Conservation (phyloP, 768 basidiomycete species). For the Collybia nuda region DNA sequence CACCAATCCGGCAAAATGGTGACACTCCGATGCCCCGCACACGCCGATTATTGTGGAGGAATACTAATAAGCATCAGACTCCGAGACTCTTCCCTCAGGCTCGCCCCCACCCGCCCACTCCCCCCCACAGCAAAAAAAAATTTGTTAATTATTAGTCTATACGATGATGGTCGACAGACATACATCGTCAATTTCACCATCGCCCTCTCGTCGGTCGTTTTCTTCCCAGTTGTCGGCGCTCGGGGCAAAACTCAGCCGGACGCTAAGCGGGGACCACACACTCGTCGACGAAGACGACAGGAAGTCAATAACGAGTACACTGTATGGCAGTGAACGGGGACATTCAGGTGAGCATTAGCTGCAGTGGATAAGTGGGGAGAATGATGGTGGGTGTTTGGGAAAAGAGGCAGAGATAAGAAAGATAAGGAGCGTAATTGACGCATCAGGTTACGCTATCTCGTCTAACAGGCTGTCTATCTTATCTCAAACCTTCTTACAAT, state of each 20-base stretch:
- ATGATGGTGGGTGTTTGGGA: background rate
- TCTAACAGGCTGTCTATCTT: no score
- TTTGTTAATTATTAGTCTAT: background rate
- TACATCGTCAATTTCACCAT: background rate
- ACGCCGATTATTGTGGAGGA: no score
- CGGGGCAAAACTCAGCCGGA: conserved; percentile 1
- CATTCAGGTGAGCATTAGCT: background rate
- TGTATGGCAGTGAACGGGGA: background rate
- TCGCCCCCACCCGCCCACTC: no score
- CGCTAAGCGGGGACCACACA: background rate
- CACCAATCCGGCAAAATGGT: no score
- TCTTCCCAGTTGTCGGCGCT: background rate
- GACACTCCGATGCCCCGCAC: no score
- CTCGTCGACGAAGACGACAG: background rate
- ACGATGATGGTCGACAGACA: background rate
- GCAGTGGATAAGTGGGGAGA: background rate
- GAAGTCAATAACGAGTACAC: background rate
- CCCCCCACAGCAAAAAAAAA: no score
- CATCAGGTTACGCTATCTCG: no score
- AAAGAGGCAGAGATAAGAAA: background rate
- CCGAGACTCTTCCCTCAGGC: no score
- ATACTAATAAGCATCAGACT: no score
- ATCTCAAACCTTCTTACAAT: no score
- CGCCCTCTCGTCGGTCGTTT: background rate
- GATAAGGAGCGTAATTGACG: background rate